Conservation (phyloP, 345 rosid species). For the Hibiscus trionum region DNA sequence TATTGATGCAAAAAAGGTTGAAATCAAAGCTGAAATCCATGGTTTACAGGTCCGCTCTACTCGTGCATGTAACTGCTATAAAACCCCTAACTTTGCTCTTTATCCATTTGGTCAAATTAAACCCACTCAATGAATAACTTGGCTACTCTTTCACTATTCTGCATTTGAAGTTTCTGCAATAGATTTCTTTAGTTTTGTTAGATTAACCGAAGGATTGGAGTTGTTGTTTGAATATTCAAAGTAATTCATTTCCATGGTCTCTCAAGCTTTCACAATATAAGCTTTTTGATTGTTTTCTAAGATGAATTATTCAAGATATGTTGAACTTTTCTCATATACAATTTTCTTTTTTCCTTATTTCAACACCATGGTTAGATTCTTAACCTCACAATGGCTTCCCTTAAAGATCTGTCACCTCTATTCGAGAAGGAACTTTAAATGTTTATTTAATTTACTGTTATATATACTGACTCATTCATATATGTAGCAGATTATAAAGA, state of each 20-base stretch:
- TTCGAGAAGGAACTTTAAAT: neutral
- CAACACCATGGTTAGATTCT: neutral
- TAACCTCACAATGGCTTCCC: neutral
- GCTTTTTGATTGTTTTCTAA: neutral
- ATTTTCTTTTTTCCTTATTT: neutral
- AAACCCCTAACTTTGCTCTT: neutral
- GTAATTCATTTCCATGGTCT: neutral
- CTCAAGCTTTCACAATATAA: neutral
- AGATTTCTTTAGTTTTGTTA: neutral
- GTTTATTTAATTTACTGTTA: neutral
- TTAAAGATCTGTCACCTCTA: neutral
- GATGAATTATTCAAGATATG: neutral
- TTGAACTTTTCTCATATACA: neutral
- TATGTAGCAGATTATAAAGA: conserved; percentile 52
- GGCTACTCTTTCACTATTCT: neutral
- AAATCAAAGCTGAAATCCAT: conserved; percentile 63
- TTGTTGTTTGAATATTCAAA: neutral
- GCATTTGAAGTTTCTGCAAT: neutral
- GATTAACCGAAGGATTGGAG: neutral
- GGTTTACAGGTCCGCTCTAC: conserved; percentile 57
- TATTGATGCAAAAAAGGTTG: conserved; percentile 56
- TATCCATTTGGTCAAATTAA: neutral
- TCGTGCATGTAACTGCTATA: neutral
- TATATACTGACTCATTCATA: neutral
- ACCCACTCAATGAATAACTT: neutral